A percentile compares a stretch with the other conserved stretches of the same genome.
Evolutionary conservation across 1,284 basidiomycete genomes (phyloP).

Genomic region (Heliocybe sulcata): DNA sequence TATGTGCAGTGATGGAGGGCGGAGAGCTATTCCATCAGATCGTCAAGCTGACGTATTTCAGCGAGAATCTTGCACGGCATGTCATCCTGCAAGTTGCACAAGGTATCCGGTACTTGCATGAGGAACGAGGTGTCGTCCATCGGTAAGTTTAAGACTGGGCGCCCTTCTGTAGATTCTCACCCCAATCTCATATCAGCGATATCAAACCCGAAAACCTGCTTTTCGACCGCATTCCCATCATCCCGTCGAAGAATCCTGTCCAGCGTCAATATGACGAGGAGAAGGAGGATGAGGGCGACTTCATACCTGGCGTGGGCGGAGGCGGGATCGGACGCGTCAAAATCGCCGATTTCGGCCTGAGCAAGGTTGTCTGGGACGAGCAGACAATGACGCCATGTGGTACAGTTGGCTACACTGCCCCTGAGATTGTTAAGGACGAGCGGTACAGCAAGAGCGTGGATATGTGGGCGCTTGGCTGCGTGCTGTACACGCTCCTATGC

Average conservation of each 20-base stretch:
- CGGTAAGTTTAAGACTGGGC: slow-evolving; percentile 31
- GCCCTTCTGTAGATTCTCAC: not conserved
- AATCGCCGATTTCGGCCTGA: slow-evolving; percentile 98
- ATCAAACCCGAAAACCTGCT: slow-evolving; percentile 99
- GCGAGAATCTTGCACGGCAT: slow-evolving; percentile 90
- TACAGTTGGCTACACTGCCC: slow-evolving; percentile 98
- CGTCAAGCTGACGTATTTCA: slow-evolving; percentile 98
- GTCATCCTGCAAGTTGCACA: slow-evolving; percentile 97
- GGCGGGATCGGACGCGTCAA: slow-evolving; percentile 98
- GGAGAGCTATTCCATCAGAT: slow-evolving; percentile 99
- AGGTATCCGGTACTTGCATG: slow-evolving; percentile 93
- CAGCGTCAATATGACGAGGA: slow-evolving; percentile 95
- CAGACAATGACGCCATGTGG: slow-evolving; percentile 99
- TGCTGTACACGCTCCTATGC: slow-evolving; percentile 97
- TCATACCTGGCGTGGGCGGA: slow-evolving; percentile 85
- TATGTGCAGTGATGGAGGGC: slow-evolving; percentile 79
- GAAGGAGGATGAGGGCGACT: slow-evolving; percentile 98
- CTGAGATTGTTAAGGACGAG: slow-evolving; percentile 99
- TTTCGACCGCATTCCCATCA: slow-evolving; percentile 90
- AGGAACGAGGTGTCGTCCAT: slow-evolving; percentile 97
- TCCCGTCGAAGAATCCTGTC: slow-evolving; percentile 76
- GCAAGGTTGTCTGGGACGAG: slow-evolving; percentile 98
- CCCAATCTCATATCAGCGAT: slow-evolving; percentile 38
- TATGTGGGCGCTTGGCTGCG: slow-evolving; percentile 99
- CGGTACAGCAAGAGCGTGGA: slow-evolving; percentile 98